Evolutionary conservation across 441 rosid species (phyloP).

Genomic region (Lepidium campestre): DNA sequence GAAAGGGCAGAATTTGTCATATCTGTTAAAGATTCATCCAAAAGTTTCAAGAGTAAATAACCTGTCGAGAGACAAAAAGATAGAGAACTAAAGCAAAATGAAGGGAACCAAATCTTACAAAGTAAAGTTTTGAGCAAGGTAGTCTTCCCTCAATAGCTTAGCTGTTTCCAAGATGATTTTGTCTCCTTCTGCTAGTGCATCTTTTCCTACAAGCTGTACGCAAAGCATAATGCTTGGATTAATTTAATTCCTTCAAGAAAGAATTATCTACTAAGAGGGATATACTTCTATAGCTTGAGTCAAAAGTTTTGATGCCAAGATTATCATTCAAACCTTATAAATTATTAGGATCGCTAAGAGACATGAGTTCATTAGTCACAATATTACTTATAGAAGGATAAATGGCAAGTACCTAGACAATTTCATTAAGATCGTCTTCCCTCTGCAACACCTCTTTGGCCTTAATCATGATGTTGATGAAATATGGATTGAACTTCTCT

Average conservation of each 20-base stretch:
- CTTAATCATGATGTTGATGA: slow-evolving; percentile 94
- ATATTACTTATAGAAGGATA: neutral
- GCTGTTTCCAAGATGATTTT: slow-evolving; percentile 96
- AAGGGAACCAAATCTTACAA: slow-evolving; percentile 51
- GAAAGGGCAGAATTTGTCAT: slow-evolving; percentile 97
- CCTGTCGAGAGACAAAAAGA: neutral
- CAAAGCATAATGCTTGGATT: slow-evolving; percentile 4
- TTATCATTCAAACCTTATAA: neutral
- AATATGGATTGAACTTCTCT: slow-evolving; percentile 94
- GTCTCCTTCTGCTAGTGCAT: slow-evolving; percentile 93
- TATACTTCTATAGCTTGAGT: neutral
- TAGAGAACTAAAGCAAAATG: neutral
- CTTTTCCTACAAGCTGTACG: slow-evolving; percentile 96
- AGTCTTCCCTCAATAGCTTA: slow-evolving; percentile 96
- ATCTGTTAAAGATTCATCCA: slow-evolving; percentile 42
- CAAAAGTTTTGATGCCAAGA: neutral
- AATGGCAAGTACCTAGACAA: slow-evolving; percentile 72
- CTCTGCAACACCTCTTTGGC: slow-evolving; percentile 98
- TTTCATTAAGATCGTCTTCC: slow-evolving; percentile 98
- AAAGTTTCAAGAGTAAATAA: neutral
- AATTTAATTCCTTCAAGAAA: slow-evolving; percentile 1
- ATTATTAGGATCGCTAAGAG: neutral
- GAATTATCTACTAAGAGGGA: neutral
- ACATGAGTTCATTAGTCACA: neutral
- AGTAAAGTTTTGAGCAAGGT: slow-evolving; percentile 96